phyloP scores from a whole-genome alignment of 495 filamentous ascomycete species.

The Achaetomiella virescens region DNA sequence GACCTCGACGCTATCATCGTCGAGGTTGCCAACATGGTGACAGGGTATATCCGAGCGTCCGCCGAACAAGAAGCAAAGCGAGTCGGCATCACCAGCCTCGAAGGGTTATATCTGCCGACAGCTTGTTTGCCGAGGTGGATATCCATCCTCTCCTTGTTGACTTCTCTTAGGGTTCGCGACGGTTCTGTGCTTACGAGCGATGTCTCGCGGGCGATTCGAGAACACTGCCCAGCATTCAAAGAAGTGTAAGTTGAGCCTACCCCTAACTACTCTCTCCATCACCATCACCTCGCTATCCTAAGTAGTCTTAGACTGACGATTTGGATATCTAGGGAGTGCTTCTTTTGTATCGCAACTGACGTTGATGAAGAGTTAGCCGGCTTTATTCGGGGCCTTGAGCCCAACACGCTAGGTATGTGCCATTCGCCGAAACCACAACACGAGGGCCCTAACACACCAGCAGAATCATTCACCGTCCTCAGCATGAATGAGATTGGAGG shows the following conservation, averaged over 20 bases:
- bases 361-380: conserved; percentile 50
- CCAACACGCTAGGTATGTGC: conserved; percentile 46
- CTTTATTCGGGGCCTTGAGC: conserved; percentile 52
- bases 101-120: conserved; percentile 25
- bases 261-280: background rate
- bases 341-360: conserved; percentile 33
- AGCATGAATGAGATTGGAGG: conserved; percentile 45
- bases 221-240: conserved; percentile 56
- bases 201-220: conserved; percentile 45
- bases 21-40: conserved; percentile 29
- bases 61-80: conserved; percentile 27
- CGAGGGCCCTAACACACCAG: background rate
- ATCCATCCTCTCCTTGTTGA: conserved; percentile 32
- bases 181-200: conserved; percentile 51
- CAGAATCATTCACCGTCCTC: conserved; percentile 50
- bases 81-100: conserved; percentile 44
- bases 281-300: background rate
- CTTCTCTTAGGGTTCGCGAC: conserved; percentile 48
- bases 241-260: conserved; percentile 34
- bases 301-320: background rate
- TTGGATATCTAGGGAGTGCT: conserved; percentile 38
- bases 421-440: background rate
- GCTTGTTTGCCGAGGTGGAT: conserved; percentile 32
- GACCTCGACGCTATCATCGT: conserved; percentile 18
- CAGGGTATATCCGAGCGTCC: conserved; percentile 26